Percentiles rank a stretch among this genome's conserved stretches.
phyloP scores from a whole-genome alignment of 78 protist species.

The Emiliania huxleyi region DNA sequence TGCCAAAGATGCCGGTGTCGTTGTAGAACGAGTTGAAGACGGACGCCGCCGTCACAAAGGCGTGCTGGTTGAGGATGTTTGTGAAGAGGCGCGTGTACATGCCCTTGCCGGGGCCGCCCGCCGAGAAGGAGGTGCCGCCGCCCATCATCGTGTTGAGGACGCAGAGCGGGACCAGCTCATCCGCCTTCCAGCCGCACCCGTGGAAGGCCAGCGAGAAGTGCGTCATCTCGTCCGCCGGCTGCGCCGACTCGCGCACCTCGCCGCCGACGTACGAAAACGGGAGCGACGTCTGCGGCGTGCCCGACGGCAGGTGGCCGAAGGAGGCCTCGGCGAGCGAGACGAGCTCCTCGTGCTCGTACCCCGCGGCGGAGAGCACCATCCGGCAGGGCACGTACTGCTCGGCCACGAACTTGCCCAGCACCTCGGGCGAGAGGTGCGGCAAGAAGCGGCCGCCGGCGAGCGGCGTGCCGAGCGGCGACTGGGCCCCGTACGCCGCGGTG shows the following conservation, averaged over 20 bases:
- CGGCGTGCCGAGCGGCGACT: constrained; percentile 21
- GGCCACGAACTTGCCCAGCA: not conserved
- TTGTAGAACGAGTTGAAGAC: not conserved
- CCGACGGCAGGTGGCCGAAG: not conserved
- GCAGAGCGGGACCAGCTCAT: constrained; percentile 17
- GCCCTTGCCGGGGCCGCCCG: constrained; percentile 71
- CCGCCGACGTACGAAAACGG: not conserved
- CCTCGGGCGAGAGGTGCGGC: not conserved
- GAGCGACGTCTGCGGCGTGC: not conserved
- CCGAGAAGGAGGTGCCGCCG: constrained; percentile 60
- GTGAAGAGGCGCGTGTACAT: constrained; percentile 46
- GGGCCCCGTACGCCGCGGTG: not conserved
- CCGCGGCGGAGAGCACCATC: constrained; percentile 49
- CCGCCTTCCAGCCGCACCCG: not conserved
- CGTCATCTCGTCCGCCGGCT: not conserved
- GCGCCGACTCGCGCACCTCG: not conserved
- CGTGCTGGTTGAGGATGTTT: constrained; percentile 32
- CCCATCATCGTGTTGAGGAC: constrained; percentile 54
- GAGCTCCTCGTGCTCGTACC: constrained; percentile 38
- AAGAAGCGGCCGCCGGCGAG: not conserved
- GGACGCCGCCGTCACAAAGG: not conserved
- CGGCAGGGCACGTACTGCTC: not conserved
- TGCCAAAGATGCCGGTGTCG: constrained; percentile 46
- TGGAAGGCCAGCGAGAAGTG: not conserved
- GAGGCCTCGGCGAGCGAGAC: not conserved